A percentile compares a stretch with the other conserved stretches of the same genome.
phyloP scores from a whole-genome alignment of 306 rosid species.

The Prinsepia uniflora region DNA sequence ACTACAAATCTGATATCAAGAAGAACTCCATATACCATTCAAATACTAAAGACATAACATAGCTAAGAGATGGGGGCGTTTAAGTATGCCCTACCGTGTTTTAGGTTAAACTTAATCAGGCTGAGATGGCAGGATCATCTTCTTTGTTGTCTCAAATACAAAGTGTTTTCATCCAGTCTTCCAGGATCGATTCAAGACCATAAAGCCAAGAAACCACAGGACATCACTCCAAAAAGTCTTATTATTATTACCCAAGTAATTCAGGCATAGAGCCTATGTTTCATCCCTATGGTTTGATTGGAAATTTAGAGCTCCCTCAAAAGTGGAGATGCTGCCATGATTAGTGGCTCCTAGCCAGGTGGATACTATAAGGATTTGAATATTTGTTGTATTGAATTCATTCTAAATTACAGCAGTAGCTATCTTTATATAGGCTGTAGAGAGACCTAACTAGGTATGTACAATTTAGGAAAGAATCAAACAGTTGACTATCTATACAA shows the following conservation, averaged over 20 bases:
- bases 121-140: not conserved
- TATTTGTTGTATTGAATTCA: no score
- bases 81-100: not conserved
- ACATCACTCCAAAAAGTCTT: not conserved
- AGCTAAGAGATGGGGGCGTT: not conserved
- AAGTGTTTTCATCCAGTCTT: not conserved
- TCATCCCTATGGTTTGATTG: not conserved
- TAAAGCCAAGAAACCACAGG: not conserved
- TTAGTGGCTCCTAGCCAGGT: not conserved
- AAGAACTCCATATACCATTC: not conserved
- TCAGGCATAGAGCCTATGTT: not conserved
- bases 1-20: not conserved
- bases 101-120: not conserved
- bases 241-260: not conserved
- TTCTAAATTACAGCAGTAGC: no score
- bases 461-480: no score
- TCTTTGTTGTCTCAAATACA: not conserved
- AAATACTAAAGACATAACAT: not conserved
- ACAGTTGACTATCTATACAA: no score
- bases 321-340: not conserved
- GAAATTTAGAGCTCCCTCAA: not conserved
- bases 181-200: not conserved
- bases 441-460: no score
- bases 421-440: no score
- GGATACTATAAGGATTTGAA: no score